Conservation (phyloP, 179 eudicot species). For the Dionaea muscipula region DNA sequence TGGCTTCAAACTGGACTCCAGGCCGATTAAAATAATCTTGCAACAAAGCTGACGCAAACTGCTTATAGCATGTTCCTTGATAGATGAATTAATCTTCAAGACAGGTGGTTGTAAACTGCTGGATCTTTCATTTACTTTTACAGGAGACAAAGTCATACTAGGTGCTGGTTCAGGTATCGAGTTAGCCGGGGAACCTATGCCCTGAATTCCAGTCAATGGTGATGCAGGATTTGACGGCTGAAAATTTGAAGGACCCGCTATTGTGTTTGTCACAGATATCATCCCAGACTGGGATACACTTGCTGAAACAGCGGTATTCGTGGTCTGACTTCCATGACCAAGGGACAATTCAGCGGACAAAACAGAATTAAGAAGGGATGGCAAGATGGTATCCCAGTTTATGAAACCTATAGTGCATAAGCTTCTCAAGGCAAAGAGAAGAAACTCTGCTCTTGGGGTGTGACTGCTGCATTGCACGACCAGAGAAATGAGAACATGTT, state of each 20-base stretch:
- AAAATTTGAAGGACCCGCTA: slow-evolving; percentile 50
- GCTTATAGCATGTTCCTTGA: slow-evolving; percentile 61
- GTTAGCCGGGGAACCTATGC: slow-evolving; percentile 79
- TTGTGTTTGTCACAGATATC: slow-evolving; percentile 33
- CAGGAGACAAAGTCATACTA: slow-evolving; percentile 40
- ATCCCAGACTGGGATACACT: slow-evolving; percentile 51
- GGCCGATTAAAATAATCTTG: slow-evolving; percentile 62
- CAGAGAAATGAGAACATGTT: slow-evolving; percentile 75
- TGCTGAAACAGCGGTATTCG: slow-evolving; percentile 32
- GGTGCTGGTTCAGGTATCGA: slow-evolving; percentile 63
- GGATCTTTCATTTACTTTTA: slow-evolving; percentile 48
- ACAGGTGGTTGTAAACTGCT: slow-evolving; percentile 32
- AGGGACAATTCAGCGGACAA: slow-evolving; percentile 56
- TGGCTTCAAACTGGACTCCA: slow-evolving; percentile 69
- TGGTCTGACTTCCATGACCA: slow-evolving; percentile 58
- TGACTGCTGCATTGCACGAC: slow-evolving; percentile 78
- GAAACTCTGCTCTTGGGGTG: slow-evolving; percentile 81
- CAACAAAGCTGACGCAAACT: slow-evolving; percentile 80
- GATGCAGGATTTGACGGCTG: slow-evolving; percentile 71
- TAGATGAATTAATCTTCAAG: slow-evolving; percentile 27
- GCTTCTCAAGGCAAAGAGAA: slow-evolving; percentile 72
- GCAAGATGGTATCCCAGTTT: slow-evolving; percentile 77
- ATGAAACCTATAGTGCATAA: slow-evolving; percentile 57
- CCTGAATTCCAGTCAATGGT: slow-evolving; percentile 63
- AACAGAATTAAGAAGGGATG: slow-evolving; percentile 75